These are phyloP conservation scores for Kazachstania kunashirensis DNA, from an alignment of 805 yeast genomes.

Conservation along the genomic window DNA sequence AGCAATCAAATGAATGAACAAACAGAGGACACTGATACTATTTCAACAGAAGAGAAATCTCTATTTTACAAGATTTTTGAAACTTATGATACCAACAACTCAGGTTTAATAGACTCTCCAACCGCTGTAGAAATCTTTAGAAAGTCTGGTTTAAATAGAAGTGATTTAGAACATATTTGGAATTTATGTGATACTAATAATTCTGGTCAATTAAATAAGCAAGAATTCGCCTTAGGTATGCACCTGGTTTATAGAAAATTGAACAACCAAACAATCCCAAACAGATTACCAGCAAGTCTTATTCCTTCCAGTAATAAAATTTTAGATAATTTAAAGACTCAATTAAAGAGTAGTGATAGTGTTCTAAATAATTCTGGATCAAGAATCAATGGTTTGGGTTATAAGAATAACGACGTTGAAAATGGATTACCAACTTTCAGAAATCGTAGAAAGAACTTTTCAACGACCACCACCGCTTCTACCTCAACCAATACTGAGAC, in stretches of 20 bases:
- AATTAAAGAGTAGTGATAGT: constrained; percentile 19
- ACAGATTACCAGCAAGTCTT: constrained; percentile 74
- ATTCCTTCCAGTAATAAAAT: constrained; percentile 78
- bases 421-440: constrained; percentile 60
- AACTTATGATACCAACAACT: constrained; percentile 67
- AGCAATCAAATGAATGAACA: constrained; percentile 16
- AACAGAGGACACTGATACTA: constrained; percentile 42
- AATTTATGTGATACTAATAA: constrained; percentile 74
- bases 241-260: constrained; percentile 85
- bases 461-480: neutral
- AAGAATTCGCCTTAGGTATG: constrained; percentile 95
- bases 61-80: constrained; percentile 80
- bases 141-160: constrained; percentile 79
- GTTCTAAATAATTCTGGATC: constrained; percentile 10
- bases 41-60: constrained; percentile 77
- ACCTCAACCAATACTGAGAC: neutral
- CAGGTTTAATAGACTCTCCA: constrained; percentile 68
- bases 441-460: constrained; percentile 29
- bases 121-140: constrained; percentile 80
- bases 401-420: constrained; percentile 72
- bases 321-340: constrained; percentile 62
- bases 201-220: constrained; percentile 74
- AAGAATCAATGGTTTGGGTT: constrained; percentile 35
- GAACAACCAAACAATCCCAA: constrained; percentile 82
- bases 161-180: constrained; percentile 88